Conservation (phyloP, 495 filamentous ascomycete genomes). For the Aspergillus ostianus region DNA sequence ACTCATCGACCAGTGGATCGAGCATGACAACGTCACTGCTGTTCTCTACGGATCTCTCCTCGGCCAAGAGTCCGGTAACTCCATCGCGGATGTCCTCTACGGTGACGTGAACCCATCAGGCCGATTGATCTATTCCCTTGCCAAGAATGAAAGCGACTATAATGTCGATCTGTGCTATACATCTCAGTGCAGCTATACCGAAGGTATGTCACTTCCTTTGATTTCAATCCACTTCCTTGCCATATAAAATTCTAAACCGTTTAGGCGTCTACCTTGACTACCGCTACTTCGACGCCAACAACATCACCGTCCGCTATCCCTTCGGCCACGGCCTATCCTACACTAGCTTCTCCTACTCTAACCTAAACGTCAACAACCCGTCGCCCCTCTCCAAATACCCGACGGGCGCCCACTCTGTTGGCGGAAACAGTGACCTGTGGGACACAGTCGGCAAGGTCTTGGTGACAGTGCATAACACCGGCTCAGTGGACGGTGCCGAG, state of each 20-base stretch:
- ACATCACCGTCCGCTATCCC: constrained; percentile 60
- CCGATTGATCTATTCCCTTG: constrained; percentile 71
- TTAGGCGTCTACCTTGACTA: constrained; percentile 62
- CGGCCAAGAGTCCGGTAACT: constrained; percentile 58
- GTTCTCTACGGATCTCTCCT: constrained; percentile 58
- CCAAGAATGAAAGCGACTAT: constrained; percentile 62
- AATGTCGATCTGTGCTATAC: constrained; percentile 50
- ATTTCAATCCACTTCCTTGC: not conserved
- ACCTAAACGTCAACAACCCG: constrained; percentile 33
- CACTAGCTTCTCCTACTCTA: constrained; percentile 58
- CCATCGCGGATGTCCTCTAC: constrained; percentile 58
- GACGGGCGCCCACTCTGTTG: constrained; percentile 43
- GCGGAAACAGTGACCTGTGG: constrained; percentile 59
- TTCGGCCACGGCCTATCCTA: constrained; percentile 70
- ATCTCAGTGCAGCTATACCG: constrained; percentile 58
- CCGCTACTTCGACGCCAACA: constrained; percentile 61
- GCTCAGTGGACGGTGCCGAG: constrained; percentile 51
- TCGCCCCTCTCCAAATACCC: not conserved
- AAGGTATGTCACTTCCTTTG: constrained; percentile 33
- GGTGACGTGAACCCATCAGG: constrained; percentile 59
- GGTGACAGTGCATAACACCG: constrained; percentile 49
- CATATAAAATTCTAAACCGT: constrained; percentile 2
- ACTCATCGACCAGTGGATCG: constrained; percentile 44
- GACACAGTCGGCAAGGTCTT: constrained; percentile 51
- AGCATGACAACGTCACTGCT: constrained; percentile 60